Conservation (phyloP, 1,284 basidiomycete species). For the Waitea zeae region DNA sequence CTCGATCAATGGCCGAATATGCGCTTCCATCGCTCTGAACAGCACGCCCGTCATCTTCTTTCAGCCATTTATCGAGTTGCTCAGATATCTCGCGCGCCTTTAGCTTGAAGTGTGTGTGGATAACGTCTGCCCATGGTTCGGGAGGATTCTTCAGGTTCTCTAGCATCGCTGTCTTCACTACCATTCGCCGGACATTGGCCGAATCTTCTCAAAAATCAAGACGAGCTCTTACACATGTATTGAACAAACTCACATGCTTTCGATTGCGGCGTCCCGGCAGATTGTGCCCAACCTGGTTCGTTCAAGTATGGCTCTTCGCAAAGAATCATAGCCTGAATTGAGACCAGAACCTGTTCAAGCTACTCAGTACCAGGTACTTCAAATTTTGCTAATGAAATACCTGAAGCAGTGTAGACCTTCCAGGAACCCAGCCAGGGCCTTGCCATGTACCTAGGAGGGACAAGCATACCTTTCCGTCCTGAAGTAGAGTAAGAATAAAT, state of each 20-base stretch:
- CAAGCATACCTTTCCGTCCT: conserved; percentile 86
- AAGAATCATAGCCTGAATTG: conserved; percentile 88
- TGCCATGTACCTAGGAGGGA: conserved; percentile 83
- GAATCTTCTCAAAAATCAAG: conserved; percentile 32
- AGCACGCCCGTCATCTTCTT: conserved; percentile 47
- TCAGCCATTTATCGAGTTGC: conserved; percentile 71
- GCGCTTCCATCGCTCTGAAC: conserved; percentile 36
- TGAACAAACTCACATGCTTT: conserved; percentile 38
- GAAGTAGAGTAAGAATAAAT: conserved; percentile 3
- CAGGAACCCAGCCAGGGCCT: conserved; percentile 80
- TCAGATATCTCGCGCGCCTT: conserved; percentile 52
- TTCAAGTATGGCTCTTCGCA: conserved; percentile 82
- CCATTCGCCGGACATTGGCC: conserved; percentile 80
- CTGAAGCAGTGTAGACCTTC: conserved; percentile 73
- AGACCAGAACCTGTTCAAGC: conserved; percentile 56
- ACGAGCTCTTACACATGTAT: conserved; percentile 1
- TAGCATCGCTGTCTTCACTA: conserved; percentile 77
- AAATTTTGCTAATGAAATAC: conserved; percentile 16
- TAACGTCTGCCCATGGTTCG: conserved; percentile 66
- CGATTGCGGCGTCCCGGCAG: conserved; percentile 54
- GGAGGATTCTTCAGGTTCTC: conserved; percentile 68
- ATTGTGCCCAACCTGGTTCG: conserved; percentile 73
- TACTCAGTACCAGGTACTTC: conserved; percentile 2
- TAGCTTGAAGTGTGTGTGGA: conserved; percentile 79
- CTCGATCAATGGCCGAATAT: no score